Base-by-base conservation (phyloP, 306 rosid genomes). In the Quercus alba region DNA sequence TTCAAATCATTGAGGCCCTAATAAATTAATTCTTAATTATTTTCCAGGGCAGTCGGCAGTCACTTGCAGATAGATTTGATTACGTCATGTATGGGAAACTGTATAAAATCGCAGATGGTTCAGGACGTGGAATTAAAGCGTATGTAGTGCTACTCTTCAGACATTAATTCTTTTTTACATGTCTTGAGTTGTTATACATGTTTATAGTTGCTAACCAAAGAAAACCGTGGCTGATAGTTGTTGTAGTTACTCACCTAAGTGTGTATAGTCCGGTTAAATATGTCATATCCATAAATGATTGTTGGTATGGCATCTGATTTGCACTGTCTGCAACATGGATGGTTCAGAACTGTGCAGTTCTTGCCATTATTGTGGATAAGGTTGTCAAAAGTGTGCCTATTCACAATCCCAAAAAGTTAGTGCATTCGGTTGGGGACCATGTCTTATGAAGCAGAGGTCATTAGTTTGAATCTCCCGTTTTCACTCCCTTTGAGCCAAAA, bases 21-120 rank as follows among this genome's bases (percentile, higher is more conserved):
- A 76, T 82, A 75, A 19, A 67, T 59, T 6, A 12, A 63, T 67
- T 81, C 52, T 41, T 85, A 54, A 66, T 17, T 23, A 8, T 74
- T 76, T 75, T 44, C 35, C 85, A 93, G 90, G 90, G 87, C 31
- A 91, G 85, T 81, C 88, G 94, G 68, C 89, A 89, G 88, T 88
- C 94, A 6, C 84, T 94, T 62, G 99, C 97, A 0, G 97, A 94
- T 75, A 89, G 86, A 81, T 94, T 89, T 80, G 99, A 94, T 75
- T 93, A 94, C 30, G 95, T 94, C 75, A 94, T 94, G 95, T 92
- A 91, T 58, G 99, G 97, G 77, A 93, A 94, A 91, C 94, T 94
- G 21, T 94, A 72, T 74, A 85, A 88, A 80, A 86, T 94, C 52
- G 69, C 99, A 18, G 97, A 94, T 49, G 93, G 91, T 73, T 87